Percentiles rank a stretch among this genome's conserved stretches.
phyloP scores from a whole-genome alignment of 2,329 filamentous ascomycete species.

The Colletotrichum sp. region DNA sequence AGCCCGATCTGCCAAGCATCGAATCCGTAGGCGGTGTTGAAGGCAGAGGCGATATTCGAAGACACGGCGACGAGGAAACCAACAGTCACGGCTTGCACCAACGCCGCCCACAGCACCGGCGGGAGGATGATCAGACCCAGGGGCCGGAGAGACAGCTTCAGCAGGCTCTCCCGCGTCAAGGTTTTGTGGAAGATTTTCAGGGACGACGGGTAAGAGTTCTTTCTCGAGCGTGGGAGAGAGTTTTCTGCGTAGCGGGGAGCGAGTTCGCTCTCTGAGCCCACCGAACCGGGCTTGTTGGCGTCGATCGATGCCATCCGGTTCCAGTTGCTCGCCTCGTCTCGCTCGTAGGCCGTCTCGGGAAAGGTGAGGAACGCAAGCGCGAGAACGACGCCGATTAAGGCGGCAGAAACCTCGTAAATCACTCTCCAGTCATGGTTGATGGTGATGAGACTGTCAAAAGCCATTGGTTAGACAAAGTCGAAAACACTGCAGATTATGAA shows the following conservation, averaged over 20 bases:
- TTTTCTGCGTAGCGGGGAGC: background rate
- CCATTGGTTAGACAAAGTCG: background rate
- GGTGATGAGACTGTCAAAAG: slow-evolving; percentile 44
- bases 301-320: background rate
- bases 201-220: slow-evolving; percentile 35
- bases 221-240: background rate
- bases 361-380: slow-evolving; percentile 56
- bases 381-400: slow-evolving; percentile 51
- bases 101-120: slow-evolving; percentile 58
- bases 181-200: slow-evolving; percentile 44
- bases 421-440: slow-evolving; percentile 52
- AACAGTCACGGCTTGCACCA: slow-evolving; percentile 58
- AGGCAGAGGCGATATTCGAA: slow-evolving; percentile 54
- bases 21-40: slow-evolving; percentile 44
- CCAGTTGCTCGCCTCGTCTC: slow-evolving; percentile 23
- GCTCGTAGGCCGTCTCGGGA: slow-evolving; percentile 59
- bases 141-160: slow-evolving; percentile 53
- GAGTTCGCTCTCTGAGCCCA: slow-evolving; percentile 21
- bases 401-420: slow-evolving; percentile 56
- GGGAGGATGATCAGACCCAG: slow-evolving; percentile 54
- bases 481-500: too few species aligned
- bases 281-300: slow-evolving; percentile 8
- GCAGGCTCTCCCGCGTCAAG: slow-evolving; percentile 49
- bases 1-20: slow-evolving; percentile 52
- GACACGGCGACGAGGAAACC: slow-evolving; percentile 60